Evolutionary conservation across 225 moss, liverwort and hornwort genomes (phyloP).

Genomic region (Asterella californica): DNA sequence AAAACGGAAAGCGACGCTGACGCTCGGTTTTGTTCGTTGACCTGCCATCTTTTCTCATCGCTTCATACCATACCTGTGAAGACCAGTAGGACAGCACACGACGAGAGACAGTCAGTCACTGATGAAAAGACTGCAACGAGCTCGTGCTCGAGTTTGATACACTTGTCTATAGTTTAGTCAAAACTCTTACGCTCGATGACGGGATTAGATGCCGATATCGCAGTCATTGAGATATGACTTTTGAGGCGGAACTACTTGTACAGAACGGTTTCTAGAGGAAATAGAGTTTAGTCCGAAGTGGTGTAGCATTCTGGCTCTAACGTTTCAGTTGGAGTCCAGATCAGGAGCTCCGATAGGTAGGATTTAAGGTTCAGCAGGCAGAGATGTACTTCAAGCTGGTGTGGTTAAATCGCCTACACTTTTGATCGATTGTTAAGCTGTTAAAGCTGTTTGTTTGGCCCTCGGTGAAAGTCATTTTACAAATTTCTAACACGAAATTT

Average conservation of each 20-base stretch:
- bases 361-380: not conserved
- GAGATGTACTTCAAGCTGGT: not conserved
- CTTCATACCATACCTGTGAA: constrained; percentile 1
- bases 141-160: not conserved
- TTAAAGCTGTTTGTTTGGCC: too few relatives aligned
- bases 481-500: too few relatives aligned
- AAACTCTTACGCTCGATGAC: not conserved
- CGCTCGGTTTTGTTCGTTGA: constrained; percentile 6
- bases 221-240: constrained; percentile 12
- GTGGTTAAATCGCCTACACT: not conserved
- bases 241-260: constrained; percentile 11
- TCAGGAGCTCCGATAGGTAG: not conserved
- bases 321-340: not conserved
- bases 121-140: not conserved
- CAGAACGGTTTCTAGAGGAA: not conserved
- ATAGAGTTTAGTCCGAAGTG: not conserved
- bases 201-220: not conserved
- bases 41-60: constrained; percentile 9
- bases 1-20: constrained; percentile 10
- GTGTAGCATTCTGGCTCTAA: not conserved
- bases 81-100: constrained; percentile 15
- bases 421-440: too few relatives aligned
- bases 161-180: constrained; percentile 12
- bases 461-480: too few relatives aligned
- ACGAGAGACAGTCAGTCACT: not conserved